Conservation (phyloP, 257 asterid genomes). For the Nicotiana noctiflora region DNA sequence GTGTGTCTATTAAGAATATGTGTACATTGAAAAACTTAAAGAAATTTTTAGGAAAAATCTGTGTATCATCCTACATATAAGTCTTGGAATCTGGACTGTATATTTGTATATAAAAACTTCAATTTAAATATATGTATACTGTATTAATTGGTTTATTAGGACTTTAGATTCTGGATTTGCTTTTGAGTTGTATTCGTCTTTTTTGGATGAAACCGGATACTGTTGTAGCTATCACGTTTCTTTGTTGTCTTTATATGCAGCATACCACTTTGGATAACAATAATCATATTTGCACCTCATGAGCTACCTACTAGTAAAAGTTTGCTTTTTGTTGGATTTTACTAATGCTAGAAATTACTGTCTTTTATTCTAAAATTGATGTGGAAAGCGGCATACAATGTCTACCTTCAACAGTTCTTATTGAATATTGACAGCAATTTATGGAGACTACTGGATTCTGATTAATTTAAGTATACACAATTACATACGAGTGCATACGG, state of each 20-base stretch:
- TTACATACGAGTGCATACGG: not conserved
- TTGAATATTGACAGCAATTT: not conserved
- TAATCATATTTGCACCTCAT: not conserved
- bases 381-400: not conserved
- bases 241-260: not conserved
- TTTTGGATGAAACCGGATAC: not conserved
- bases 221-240: not conserved
- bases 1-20: not conserved
- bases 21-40: not conserved
- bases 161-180: not conserved
- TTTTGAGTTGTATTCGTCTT: not conserved
- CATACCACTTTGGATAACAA: not conserved
- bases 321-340: not conserved
- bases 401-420: not conserved
- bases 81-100: not conserved
- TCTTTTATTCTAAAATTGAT: not conserved
- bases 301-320: not conserved
- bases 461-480: not conserved
- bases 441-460: not conserved
- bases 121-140: not conserved
- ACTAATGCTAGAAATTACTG: not conserved
- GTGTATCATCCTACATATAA: not conserved
- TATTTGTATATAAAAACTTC: not conserved
- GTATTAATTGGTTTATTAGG: not conserved
- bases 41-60: not conserved